Evolutionary conservation across 2,329 filamentous ascomycete genomes (phyloP), one percentile per base, ranked within the genome.

Genomic region (Ophiostoma sp.): DNA sequence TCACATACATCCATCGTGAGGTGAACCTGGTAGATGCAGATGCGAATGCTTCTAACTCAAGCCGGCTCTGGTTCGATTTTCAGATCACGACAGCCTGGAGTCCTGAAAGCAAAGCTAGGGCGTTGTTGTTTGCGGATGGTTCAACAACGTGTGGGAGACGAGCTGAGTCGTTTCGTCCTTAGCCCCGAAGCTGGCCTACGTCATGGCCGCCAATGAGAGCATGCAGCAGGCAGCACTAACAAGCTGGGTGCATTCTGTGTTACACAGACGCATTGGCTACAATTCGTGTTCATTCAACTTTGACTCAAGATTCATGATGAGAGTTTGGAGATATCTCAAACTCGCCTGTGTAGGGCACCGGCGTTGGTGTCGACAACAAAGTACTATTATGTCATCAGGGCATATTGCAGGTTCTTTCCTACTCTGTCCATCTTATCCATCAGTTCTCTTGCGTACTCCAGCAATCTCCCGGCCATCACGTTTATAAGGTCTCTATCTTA

Each of bases 1-100:
- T 52, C 35, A 57, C 70, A 5, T 60, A 71, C 70, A 33, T 71
- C 70, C 70, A 71, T 71, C 27, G 35, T 17, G 27, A 8, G 44
- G 8, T 27, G 39, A 4, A 5, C 3, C 20, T 13, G 44, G 17
- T n/a, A 10, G n/a, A 4, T 27, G 52, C 52, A 27, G n/a, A 0
- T 27, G 52, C 27, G 23, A 8, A 57, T 27, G n/a, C n/a, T 54
- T 23, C 48, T 54, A 10, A 10, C 6, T 0, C 36, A 8, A 39
- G 36, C 8, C 4, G 11, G 36, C 6, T 39, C 36, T 41, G 39
- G 8, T 41, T 41, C 27, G 27, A 31, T 3, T 41, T 10, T 41
- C 4, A 11, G 39, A 11, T 41, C 39, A 41, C 15, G 39, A 41
- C 39, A 11, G 10, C 1, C 39, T 41, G 8, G 39, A 41, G 3